phyloP scores from a whole-genome alignment of 2,329 filamentous ascomycete species.

The Botrytis pseudocinerea region DNA sequence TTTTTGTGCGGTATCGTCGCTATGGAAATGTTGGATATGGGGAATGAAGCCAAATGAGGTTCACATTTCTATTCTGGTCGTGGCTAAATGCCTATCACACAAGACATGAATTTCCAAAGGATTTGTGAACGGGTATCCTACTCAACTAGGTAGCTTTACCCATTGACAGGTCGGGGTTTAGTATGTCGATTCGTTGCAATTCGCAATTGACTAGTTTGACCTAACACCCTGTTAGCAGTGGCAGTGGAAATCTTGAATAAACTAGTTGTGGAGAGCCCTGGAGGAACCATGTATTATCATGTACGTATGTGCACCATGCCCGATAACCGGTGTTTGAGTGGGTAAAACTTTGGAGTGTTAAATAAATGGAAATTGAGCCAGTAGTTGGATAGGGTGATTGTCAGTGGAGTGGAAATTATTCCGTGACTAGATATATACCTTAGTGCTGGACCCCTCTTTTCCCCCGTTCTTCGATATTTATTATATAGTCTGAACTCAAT shows the following conservation, averaged over 20 bases:
- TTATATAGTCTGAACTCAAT: slow-evolving; percentile 22
- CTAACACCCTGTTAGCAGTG: background rate
- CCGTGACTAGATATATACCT: slow-evolving; percentile 23
- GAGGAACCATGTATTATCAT: slow-evolving; percentile 21
- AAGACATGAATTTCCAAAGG: background rate
- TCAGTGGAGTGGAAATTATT: slow-evolving; percentile 18
- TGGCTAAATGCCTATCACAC: slow-evolving; percentile 9
- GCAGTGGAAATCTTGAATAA: slow-evolving; percentile 1
- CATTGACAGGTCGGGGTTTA: background rate
- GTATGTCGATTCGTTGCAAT: background rate
- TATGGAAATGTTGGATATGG: background rate
- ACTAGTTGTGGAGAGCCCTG: slow-evolving; percentile 12
- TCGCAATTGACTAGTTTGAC: slow-evolving; percentile 1
- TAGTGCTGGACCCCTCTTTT: slow-evolving; percentile 24
- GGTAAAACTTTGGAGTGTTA: slow-evolving; percentile 2
- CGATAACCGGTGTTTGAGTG: slow-evolving; percentile 23
- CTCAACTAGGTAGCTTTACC: background rate
- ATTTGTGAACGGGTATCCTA: background rate
- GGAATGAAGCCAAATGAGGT: background rate
- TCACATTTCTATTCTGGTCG: slow-evolving; percentile 8
- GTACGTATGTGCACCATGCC: slow-evolving; percentile 23
- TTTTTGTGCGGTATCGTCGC: slow-evolving; percentile 11
- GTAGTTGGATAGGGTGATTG: slow-evolving; percentile 15
- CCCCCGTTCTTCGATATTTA: slow-evolving; percentile 21
- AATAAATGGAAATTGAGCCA: slow-evolving; percentile 18